Evolutionary conservation across 2,329 filamentous ascomycete genomes (phyloP).

Genomic region (Pseudogymnoascus sp.): DNA sequence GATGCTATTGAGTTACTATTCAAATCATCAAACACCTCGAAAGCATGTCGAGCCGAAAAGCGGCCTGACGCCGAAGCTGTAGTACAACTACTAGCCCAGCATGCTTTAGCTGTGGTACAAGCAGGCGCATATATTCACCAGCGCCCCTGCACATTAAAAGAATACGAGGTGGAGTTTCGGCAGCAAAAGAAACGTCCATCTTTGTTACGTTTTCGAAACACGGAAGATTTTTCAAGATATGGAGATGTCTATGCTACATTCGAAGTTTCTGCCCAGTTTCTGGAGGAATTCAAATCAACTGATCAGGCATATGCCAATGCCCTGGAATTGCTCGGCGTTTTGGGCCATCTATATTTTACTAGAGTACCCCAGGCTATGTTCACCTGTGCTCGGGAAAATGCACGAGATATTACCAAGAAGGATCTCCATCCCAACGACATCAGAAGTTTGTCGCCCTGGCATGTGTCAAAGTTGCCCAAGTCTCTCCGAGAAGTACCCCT

Average conservation of each 20-base stretch:
- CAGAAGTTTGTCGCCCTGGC: neutral
- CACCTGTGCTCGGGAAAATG: neutral
- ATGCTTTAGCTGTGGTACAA: neutral
- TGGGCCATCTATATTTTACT: constrained; percentile 10
- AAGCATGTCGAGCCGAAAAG: neutral
- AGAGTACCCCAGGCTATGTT: constrained; percentile 10
- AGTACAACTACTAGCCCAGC: neutral
- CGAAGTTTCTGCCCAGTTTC: constrained; percentile 13
- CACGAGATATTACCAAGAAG: neutral
- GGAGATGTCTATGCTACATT: constrained; percentile 16
- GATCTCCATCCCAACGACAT: neutral
- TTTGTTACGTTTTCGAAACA: constrained; percentile 5
- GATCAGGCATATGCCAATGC: constrained; percentile 7
- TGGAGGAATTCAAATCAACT: constrained; percentile 1
- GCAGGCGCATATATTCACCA: neutral
- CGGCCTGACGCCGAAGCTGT: neutral
- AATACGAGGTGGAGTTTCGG: neutral
- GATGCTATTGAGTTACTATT: neutral
- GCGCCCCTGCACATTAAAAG: neutral
- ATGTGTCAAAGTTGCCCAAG: neutral
- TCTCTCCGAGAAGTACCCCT: neutral
- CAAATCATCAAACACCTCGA: neutral
- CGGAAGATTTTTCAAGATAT: constrained; percentile 14
- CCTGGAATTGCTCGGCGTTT: constrained; percentile 11
- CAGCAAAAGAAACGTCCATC: neutral